phyloP scores from a whole-genome alignment of 495 filamentous ascomycete species.

The Podospora sp. region DNA sequence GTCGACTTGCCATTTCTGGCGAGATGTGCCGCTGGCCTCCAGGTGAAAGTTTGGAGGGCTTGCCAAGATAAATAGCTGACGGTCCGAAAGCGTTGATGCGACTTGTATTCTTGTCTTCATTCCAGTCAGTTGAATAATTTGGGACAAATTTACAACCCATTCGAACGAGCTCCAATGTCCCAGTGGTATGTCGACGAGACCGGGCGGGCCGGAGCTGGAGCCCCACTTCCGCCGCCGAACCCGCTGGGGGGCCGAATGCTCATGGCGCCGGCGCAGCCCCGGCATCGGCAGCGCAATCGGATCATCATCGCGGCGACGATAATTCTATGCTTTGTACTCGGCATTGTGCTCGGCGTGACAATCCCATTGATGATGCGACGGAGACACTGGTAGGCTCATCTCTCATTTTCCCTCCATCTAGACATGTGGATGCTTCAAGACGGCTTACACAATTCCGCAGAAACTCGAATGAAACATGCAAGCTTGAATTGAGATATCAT shows the following conservation, averaged over 20 bases:
- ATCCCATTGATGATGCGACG: neutral
- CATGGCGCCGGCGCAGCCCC: neutral
- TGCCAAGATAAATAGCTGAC: neutral
- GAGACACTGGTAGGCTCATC: no score
- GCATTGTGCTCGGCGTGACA: neutral
- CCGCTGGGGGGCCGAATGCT: neutral
- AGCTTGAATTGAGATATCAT: no score
- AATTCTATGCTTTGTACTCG: neutral
- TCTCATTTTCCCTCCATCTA: no score
- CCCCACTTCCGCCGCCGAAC: neutral
- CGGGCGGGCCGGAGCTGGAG: neutral
- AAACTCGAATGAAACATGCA: no score
- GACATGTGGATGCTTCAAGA: no score
- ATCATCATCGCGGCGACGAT: neutral
- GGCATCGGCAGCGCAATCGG: neutral
- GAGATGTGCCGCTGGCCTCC: neutral
- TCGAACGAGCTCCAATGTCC: neutral
- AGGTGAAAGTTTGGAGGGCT: neutral
- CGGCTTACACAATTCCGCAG: no score
- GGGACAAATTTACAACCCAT: no score
- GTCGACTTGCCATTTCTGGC: neutral
- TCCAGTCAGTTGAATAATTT: no score
- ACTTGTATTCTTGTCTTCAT: no score
- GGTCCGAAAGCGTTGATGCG: no score
- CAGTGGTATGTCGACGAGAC: neutral